phyloP scores from a whole-genome alignment of 306 rosid genomes.

The Pyrus communis region DNA sequence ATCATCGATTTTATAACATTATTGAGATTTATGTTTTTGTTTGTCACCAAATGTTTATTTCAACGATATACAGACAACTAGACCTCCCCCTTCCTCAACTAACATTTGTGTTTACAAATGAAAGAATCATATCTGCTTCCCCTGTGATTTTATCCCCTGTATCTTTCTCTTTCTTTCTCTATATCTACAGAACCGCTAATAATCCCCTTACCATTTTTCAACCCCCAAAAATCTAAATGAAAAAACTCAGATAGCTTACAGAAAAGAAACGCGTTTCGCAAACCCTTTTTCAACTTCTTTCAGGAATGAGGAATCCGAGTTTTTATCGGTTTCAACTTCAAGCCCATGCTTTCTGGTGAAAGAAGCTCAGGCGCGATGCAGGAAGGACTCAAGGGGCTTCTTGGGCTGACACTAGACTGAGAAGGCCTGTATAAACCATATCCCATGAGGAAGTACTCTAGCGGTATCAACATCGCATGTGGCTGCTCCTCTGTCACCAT shows the following conservation, averaged over 20 bases:
- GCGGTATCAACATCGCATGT: slow-evolving; percentile 89
- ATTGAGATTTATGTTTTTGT: slow-evolving; percentile 9
- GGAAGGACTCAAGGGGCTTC: slow-evolving; percentile 90
- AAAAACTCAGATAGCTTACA: slow-evolving; percentile 23
- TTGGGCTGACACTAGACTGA: slow-evolving; percentile 70
- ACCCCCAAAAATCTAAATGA: slow-evolving; percentile 19
- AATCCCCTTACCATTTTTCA: slow-evolving; percentile 8
- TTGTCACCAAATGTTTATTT: slow-evolving; percentile 14
- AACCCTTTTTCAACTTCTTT: slow-evolving; percentile 14
- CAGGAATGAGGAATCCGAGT: slow-evolving; percentile 48
- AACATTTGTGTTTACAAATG: slow-evolving; percentile 44
- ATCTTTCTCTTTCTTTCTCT: slow-evolving; percentile 29
- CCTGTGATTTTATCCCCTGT: slow-evolving; percentile 26
- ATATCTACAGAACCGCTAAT: slow-evolving; percentile 46
- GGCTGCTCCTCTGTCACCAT: slow-evolving; percentile 99
- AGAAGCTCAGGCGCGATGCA: slow-evolving; percentile 91
- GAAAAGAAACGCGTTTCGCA: not conserved
- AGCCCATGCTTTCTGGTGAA: slow-evolving; percentile 97
- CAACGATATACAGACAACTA: slow-evolving; percentile 19
- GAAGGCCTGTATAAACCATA: slow-evolving; percentile 78
- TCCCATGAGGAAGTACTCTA: slow-evolving; percentile 91
- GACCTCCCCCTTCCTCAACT: slow-evolving; percentile 11
- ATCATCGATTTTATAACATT: slow-evolving; percentile 10
- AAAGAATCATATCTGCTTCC: slow-evolving; percentile 64
- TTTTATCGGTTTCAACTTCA: slow-evolving; percentile 93